phyloP scores from a whole-genome alignment of 306 rosid species.

The Gynostemma pentaphyllum region DNA sequence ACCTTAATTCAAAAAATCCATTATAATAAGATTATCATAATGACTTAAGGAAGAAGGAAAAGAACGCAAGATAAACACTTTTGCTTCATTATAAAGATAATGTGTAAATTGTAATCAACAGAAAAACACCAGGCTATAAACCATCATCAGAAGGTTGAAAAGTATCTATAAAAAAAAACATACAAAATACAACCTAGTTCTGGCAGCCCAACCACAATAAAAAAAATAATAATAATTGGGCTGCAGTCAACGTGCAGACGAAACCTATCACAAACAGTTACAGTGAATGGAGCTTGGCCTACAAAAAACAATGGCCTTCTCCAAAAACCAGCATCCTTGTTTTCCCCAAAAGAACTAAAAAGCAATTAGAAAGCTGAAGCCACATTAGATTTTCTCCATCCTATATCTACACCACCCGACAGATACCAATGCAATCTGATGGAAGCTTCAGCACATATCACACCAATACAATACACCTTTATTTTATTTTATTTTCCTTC shows the following conservation, averaged over 20 bases:
- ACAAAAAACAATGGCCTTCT: constrained; percentile 9
- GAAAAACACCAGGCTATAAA: not conserved
- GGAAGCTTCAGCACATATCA: constrained; percentile 7
- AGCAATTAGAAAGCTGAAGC: constrained; percentile 8
- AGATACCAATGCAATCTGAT: not conserved
- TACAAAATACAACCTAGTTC: constrained; percentile 8
- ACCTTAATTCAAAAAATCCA: not conserved
- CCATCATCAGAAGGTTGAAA: not conserved
- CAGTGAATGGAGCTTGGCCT: not conserved
- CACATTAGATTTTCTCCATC: constrained; percentile 4
- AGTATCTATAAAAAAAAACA: not conserved
- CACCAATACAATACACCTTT: not conserved
- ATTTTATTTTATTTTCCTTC: not conserved
- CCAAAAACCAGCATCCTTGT: constrained; percentile 1
- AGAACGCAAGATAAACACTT: not conserved
- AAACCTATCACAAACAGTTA: not conserved
- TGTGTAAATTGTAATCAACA: no score
- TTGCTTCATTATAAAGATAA: not conserved
- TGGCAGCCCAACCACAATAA: constrained; percentile 39
- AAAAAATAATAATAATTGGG: constrained; percentile 26
- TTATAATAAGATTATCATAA: no score
- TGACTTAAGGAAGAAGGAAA: no score
- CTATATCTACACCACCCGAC: constrained; percentile 5
- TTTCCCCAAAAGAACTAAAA: not conserved
- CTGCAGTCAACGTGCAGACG: constrained; percentile 7